Evolutionary conservation across 345 rosid genomes (phyloP).

Genomic region (Populus tremula): DNA sequence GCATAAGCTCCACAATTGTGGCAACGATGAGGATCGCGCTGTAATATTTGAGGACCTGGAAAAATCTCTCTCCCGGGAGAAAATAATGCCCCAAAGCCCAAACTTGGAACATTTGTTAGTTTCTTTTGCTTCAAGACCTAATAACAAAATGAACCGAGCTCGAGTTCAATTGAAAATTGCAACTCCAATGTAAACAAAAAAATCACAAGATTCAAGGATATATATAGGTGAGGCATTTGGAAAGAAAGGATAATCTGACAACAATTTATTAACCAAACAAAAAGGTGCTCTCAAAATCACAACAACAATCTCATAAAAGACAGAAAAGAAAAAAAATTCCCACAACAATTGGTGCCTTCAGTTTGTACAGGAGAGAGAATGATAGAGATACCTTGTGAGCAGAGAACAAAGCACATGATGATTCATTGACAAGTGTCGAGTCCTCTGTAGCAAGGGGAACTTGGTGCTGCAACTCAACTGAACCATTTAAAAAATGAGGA

Average conservation of each 20-base stretch:
- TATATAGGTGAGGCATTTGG: background rate
- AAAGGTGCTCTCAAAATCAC: background rate
- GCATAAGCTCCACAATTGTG: slow-evolving; percentile 87
- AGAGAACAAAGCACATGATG: slow-evolving; percentile 68
- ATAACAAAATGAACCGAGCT: slow-evolving; percentile 1
- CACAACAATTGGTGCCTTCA: background rate
- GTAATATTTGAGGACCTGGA: slow-evolving; percentile 71
- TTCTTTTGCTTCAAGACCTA: slow-evolving; percentile 88
- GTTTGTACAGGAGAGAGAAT: background rate
- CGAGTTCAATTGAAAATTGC: background rate
- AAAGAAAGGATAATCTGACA: background rate
- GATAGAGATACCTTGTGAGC: slow-evolving; percentile 64
- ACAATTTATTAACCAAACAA: background rate
- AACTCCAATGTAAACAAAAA: background rate
- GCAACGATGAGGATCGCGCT: slow-evolving; percentile 90
- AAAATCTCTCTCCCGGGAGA: slow-evolving; percentile 82
- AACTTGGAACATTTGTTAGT: slow-evolving; percentile 78
- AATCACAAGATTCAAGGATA: background rate
- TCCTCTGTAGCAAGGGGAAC: slow-evolving; percentile 56
- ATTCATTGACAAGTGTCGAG: slow-evolving; percentile 35
- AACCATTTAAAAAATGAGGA: slow-evolving; percentile 69
- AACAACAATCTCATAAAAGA: background rate
- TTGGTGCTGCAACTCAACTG: slow-evolving; percentile 49
- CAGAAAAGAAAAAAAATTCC: background rate
- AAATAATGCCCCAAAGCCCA: slow-evolving; percentile 93